These are phyloP conservation scores for Coemansia sp. DNA, from an alignment of 192 early-diverging fungal genomes.

Conservation along the genomic window DNA sequence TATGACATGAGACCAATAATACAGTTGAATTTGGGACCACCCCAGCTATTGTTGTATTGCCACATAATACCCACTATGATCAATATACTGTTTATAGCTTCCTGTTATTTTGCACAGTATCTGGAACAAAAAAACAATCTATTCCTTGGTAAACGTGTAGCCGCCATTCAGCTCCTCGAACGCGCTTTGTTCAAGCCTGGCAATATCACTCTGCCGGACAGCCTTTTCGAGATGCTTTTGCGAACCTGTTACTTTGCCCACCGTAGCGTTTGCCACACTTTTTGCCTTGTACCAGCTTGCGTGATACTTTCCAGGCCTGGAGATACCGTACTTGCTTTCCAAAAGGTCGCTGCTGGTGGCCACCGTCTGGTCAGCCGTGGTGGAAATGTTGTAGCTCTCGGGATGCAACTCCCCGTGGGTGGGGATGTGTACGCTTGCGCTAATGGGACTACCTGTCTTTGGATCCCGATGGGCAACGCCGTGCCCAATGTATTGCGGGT, in stretches of 20 bases:
- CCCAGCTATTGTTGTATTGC: too few relatives aligned
- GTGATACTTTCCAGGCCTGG: conserved; percentile 45
- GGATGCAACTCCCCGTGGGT: conserved; percentile 48
- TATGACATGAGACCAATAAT: neutral
- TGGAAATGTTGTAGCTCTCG: conserved; percentile 21
- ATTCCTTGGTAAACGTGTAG: conserved; percentile 30
- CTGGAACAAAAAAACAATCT: neutral
- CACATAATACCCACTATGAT: too few relatives aligned
- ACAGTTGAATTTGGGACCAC: too few relatives aligned
- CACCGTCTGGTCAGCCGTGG: neutral
- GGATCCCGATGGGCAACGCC: conserved; percentile 52
- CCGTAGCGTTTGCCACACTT: conserved; percentile 23
- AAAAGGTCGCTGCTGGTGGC: conserved; percentile 17
- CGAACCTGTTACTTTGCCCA: conserved; percentile 37
- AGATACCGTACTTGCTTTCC: conserved; percentile 37
- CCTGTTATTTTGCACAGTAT: neutral
- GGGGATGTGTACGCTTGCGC: conserved; percentile 36
- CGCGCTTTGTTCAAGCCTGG: conserved; percentile 48
- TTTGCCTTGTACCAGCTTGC: conserved; percentile 50
- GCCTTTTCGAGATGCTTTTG: conserved; percentile 36
- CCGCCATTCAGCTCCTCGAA: conserved; percentile 37
- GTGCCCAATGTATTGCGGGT: conserved; percentile 45
- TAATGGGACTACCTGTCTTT: conserved; percentile 36
- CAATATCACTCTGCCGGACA: conserved; percentile 31
- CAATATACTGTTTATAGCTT: neutral